Base-by-base conservation (phyloP, 768 basidiomycete species). In the Lentinus brumalis region DNA sequence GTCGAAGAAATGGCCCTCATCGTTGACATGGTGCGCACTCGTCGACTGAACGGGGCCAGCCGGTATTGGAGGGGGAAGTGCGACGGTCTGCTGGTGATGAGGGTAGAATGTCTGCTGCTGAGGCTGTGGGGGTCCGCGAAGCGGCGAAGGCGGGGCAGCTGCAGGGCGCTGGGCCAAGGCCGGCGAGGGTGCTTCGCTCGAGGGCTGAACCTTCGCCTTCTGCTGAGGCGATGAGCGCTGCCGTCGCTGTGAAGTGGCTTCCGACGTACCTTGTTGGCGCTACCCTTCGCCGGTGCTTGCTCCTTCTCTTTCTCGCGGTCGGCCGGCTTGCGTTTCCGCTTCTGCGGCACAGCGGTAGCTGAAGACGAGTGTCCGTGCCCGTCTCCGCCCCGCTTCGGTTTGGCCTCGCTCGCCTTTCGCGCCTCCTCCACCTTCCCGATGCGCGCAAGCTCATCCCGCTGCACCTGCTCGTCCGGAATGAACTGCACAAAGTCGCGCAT, bases 1-100 rank as follows among this genome's bases (percentile, higher is more conserved):
- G 60, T 97, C 95, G 72, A 99, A 99, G 76, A 98, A 98, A 56
- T 88, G 88, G 3, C 83, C 79, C 53, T 94, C 88, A 30, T 86
- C 83, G n/a, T 64, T 68, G 35, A 63, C 70, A 7, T 70, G 60
- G 1, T 50, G 26, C 1, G 68, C 50, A 14, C 70, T 41, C 0
- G 67, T 62, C 8, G 57, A 59, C 30, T 62, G 69, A 1, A 67
- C 49, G 57, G 50, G 50, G 6, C 31, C 53, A 49, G 62, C 35
- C 35, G 6, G 51, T 10, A 62, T 50, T 35, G 60, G 51, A 56
- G 67, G 61, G 45, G 68, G 41, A 39, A 53, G 46, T 21, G 64
- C 11, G 46, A 45, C 44, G 58, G 45, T 59, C 12, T 57, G 53
- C 29, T 57, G 63, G 45, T 64, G 66, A 32, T 67, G 66, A 4